phyloP scores from a whole-genome alignment of 2,329 filamentous ascomycete genomes.

The Colletotrichum sp. region DNA sequence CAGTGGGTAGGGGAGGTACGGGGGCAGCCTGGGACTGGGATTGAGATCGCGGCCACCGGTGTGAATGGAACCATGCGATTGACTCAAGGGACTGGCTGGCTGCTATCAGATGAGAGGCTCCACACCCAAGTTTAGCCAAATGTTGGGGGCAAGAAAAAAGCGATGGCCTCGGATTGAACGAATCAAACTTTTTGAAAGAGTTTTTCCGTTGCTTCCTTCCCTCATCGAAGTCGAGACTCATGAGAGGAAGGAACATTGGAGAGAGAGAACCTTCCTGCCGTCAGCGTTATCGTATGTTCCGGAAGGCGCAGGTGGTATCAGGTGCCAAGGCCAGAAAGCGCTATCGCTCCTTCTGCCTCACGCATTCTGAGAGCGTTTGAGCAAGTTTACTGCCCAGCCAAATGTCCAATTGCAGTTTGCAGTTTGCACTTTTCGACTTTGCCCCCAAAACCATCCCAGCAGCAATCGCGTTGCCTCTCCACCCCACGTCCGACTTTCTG shows the following conservation, averaged over 20 bases:
- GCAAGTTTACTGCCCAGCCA: conserved; percentile 23
- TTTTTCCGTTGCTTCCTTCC: not conserved
- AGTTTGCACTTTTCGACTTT: not conserved
- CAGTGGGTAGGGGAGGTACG: not conserved
- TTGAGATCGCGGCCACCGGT: not conserved
- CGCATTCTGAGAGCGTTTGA: conserved; percentile 25
- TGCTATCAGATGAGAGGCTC: not conserved
- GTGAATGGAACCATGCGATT: not conserved
- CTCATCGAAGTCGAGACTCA: not conserved
- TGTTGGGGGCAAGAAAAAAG: not conserved
- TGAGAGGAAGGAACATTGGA: not conserved
- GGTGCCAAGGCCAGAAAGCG: conserved; percentile 3
- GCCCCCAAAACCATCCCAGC: not conserved
- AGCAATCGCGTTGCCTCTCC: not conserved
- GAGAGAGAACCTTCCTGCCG: not conserved
- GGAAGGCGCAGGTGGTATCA: not conserved
- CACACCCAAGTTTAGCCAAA: not conserved
- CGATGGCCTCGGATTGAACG: not conserved
- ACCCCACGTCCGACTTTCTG: not conserved
- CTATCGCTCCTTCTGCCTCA: conserved; percentile 8
- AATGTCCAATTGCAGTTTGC: not conserved
- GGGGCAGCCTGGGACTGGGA: not conserved
- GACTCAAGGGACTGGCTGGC: not conserved
- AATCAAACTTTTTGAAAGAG: not conserved
- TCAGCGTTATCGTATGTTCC: conserved; percentile 4